phyloP scores from a whole-genome alignment of 2,329 filamentous ascomycete genomes.

The Talaromyces sp. region DNA sequence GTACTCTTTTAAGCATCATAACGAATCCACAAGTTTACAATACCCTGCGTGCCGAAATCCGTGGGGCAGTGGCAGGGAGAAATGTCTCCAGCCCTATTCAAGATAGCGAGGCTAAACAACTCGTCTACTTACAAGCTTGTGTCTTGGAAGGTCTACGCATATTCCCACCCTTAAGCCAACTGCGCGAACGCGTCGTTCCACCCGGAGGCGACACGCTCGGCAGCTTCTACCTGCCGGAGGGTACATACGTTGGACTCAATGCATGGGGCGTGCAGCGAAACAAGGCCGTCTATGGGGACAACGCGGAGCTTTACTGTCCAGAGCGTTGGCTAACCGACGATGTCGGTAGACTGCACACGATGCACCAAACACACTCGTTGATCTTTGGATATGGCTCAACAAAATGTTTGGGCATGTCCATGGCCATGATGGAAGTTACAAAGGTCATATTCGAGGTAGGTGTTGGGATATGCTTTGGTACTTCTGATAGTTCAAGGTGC shows the following conservation, averaged over 20 bases:
- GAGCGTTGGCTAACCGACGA: slow-evolving; percentile 27
- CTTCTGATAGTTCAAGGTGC: too few species aligned
- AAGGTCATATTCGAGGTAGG: slow-evolving; percentile 50
- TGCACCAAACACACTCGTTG: slow-evolving; percentile 42
- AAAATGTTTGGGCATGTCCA: slow-evolving; percentile 48
- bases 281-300: neutral
- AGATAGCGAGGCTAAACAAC: slow-evolving; percentile 37
- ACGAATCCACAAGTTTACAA: slow-evolving; percentile 8
- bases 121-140: slow-evolving; percentile 51
- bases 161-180: slow-evolving; percentile 42
- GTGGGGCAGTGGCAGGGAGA: slow-evolving; percentile 1
- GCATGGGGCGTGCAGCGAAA: neutral
- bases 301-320: neutral
- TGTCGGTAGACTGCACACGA: slow-evolving; percentile 33
- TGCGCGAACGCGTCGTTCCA: slow-evolving; percentile 36
- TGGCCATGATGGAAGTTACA: slow-evolving; percentile 50
- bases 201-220: slow-evolving; percentile 38
- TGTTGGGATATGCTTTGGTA: neutral
- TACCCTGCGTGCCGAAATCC: slow-evolving; percentile 22
- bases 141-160: slow-evolving; percentile 49
- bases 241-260: slow-evolving; percentile 42
- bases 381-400: slow-evolving; percentile 48
- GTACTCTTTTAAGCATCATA: slow-evolving; percentile 6
- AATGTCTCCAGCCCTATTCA: slow-evolving; percentile 27
- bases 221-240: slow-evolving; percentile 44